A percentile compares a stretch with the other conserved stretches of the same genome.
phyloP scores from a whole-genome alignment of 768 basidiomycete species.

The Russula brevipes region DNA sequence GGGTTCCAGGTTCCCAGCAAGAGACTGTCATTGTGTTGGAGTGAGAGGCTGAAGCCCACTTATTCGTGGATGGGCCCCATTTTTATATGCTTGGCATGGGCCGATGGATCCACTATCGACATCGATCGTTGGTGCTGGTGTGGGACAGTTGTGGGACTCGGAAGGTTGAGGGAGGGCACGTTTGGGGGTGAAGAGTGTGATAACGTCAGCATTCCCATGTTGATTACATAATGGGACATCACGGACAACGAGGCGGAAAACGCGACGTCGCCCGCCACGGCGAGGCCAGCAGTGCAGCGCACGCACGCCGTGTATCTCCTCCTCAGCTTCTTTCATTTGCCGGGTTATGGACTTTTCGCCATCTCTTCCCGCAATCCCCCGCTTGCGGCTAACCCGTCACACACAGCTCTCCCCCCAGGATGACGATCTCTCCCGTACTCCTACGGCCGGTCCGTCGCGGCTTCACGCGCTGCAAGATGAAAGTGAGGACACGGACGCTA shows the following conservation, averaged over 20 bases:
- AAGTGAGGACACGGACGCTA: constrained; percentile 22
- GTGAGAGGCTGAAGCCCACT: neutral
- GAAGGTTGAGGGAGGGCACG: too few species aligned
- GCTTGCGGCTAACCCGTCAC: constrained; percentile 20
- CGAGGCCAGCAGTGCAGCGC: constrained; percentile 3
- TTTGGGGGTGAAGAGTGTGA: too few species aligned
- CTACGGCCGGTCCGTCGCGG: constrained; percentile 23
- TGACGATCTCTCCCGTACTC: constrained; percentile 19
- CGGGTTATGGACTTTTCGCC: constrained; percentile 14
- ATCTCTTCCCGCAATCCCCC: constrained; percentile 11
- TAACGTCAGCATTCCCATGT: neutral
- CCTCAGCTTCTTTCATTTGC: constrained; percentile 7
- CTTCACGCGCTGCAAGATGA: constrained; percentile 17
- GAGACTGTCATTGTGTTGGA: constrained; percentile 36
- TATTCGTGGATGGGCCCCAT: neutral
- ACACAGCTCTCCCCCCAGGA: constrained; percentile 7
- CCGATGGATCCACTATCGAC: neutral
- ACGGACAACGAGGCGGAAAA: neutral
- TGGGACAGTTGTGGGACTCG: too few species aligned
- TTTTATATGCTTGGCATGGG: neutral
- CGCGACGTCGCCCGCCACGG: neutral
- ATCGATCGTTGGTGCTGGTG: too few species aligned
- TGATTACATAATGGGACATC: constrained; percentile 4
- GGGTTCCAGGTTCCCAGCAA: constrained; percentile 58
- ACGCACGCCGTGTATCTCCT: constrained; percentile 1